These are phyloP conservation scores for Metarhizium humberi DNA, from an alignment of 2,329 filamentous ascomycete genomes.

Conservation along the genomic window DNA sequence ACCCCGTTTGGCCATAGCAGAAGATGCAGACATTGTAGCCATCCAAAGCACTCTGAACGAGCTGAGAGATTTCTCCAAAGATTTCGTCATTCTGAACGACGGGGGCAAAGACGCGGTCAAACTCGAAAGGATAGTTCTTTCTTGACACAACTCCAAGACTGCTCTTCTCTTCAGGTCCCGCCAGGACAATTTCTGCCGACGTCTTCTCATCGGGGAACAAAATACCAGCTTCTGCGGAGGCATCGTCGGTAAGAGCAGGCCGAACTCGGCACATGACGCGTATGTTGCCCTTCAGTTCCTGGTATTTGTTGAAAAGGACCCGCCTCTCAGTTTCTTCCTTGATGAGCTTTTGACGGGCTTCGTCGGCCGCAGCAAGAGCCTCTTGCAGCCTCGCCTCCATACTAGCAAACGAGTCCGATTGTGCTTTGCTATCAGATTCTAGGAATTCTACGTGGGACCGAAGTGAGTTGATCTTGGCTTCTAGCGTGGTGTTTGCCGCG, in stretches of 20 bases:
- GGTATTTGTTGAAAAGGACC: slow-evolving; percentile 93
- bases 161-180: slow-evolving; percentile 75
- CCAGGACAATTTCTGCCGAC: slow-evolving; percentile 75
- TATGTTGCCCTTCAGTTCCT: slow-evolving; percentile 97
- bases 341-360: slow-evolving; percentile 71
- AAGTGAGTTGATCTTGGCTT: slow-evolving; percentile 66
- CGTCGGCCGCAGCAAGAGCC: slow-evolving; percentile 59
- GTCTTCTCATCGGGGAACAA: slow-evolving; percentile 76
- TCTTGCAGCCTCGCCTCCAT: slow-evolving; percentile 76
- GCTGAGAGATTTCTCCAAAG: slow-evolving; percentile 92
- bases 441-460: slow-evolving; percentile 80
- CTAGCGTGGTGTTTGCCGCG: slow-evolving; percentile 55
- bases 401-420: slow-evolving; percentile 74
- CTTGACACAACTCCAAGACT: slow-evolving; percentile 67
- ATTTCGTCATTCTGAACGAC: slow-evolving; percentile 71
- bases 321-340: slow-evolving; percentile 85
- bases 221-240: slow-evolving; percentile 63
- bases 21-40: slow-evolving; percentile 99
- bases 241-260: slow-evolving; percentile 51
- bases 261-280: slow-evolving; percentile 95
- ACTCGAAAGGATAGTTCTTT: slow-evolving; percentile 78
- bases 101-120: slow-evolving; percentile 86
- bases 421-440: slow-evolving; percentile 80
- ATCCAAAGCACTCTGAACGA: slow-evolving; percentile 92
- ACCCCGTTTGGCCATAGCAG: slow-evolving; percentile 95